These are phyloP conservation scores for Pelargonium exstipulatum DNA, from an alignment of 441 rosid genomes.

Conservation along the genomic window DNA sequence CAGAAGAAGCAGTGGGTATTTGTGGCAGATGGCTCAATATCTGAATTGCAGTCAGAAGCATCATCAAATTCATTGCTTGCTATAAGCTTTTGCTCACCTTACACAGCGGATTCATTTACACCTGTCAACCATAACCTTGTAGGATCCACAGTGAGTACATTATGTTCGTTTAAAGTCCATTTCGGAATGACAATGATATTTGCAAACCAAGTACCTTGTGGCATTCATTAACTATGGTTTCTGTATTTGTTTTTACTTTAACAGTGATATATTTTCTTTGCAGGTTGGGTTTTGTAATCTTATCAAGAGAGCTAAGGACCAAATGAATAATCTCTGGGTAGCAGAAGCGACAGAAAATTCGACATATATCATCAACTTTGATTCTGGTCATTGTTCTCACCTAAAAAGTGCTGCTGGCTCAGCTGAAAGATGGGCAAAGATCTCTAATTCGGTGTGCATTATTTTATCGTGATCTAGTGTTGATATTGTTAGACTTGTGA, in stretches of 20 bases:
- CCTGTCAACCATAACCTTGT: conserved; percentile 62
- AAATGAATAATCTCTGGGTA: conserved; percentile 59
- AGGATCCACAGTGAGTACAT: conserved; percentile 62
- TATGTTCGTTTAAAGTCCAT: conserved; percentile 9
- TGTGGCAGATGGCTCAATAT: conserved; percentile 67
- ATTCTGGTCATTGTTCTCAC: conserved; percentile 47
- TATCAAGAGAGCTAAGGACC: conserved; percentile 70
- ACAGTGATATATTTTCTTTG: conserved; percentile 18
- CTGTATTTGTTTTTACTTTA: background rate
- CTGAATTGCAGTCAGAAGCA: conserved; percentile 35
- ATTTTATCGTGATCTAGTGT: conserved; percentile 5
- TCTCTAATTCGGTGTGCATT: conserved; percentile 43
- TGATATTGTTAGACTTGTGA: conserved; percentile 9
- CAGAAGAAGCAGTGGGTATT: conserved; percentile 89
- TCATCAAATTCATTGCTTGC: conserved; percentile 63
- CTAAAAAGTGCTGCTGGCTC: conserved; percentile 54
- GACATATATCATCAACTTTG: conserved; percentile 45
- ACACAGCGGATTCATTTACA: conserved; percentile 35
- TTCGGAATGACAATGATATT: conserved; percentile 16
- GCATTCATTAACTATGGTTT: background rate
- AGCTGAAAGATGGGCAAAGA: conserved; percentile 60
- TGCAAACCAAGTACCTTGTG: conserved; percentile 12
- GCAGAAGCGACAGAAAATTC: conserved; percentile 92
- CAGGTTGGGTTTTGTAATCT: conserved; percentile 88
- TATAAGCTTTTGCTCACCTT: conserved; percentile 66